These are phyloP conservation scores for Kodamaea nitidulidarum DNA, from an alignment of 805 yeast species.

Conservation along the genomic window DNA sequence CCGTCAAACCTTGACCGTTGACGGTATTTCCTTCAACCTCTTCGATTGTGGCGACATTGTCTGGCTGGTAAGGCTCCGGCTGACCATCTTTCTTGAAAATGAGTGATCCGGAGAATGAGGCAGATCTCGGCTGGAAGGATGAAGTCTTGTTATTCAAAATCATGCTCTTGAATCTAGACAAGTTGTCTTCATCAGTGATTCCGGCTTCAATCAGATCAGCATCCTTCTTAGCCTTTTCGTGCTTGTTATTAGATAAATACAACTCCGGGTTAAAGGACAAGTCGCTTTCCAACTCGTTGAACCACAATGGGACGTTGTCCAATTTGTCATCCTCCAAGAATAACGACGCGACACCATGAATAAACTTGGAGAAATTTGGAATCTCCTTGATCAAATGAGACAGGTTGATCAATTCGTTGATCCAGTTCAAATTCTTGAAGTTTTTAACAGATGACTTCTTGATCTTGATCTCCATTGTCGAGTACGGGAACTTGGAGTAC, in stretches of 20 bases:
- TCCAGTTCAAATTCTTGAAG: constrained; percentile 62
- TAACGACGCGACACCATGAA: constrained; percentile 87
- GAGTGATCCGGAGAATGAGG: constrained; percentile 36
- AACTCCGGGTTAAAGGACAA: constrained; percentile 16
- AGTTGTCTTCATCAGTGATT: constrained; percentile 49
- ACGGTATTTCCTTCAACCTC: constrained; percentile 9
- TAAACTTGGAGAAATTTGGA: constrained; percentile 87
- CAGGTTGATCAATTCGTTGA: constrained; percentile 76
- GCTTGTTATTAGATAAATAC: constrained; percentile 11
- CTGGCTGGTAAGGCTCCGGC: constrained; percentile 2
- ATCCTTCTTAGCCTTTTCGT: constrained; percentile 10
- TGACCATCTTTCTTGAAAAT: constrained; percentile 15
- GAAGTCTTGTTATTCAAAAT: constrained; percentile 24
- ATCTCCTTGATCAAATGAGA: constrained; percentile 83
- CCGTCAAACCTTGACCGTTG: constrained; percentile 12
- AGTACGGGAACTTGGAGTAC: constrained; percentile 73
- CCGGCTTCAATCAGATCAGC: constrained; percentile 11
- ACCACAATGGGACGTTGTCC: constrained; percentile 91
- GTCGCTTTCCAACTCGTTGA: constrained; percentile 71
- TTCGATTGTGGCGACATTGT: constrained; percentile 5
- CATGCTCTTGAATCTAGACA: constrained; percentile 40
- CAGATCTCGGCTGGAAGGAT: constrained; percentile 33
- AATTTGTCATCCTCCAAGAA: constrained; percentile 87
- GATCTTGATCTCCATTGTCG: constrained; percentile 83
- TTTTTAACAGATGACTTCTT: constrained; percentile 30